Base-by-base conservation (phyloP, 2,329 filamentous ascomycete genomes). In the Thelonectria olida region DNA sequence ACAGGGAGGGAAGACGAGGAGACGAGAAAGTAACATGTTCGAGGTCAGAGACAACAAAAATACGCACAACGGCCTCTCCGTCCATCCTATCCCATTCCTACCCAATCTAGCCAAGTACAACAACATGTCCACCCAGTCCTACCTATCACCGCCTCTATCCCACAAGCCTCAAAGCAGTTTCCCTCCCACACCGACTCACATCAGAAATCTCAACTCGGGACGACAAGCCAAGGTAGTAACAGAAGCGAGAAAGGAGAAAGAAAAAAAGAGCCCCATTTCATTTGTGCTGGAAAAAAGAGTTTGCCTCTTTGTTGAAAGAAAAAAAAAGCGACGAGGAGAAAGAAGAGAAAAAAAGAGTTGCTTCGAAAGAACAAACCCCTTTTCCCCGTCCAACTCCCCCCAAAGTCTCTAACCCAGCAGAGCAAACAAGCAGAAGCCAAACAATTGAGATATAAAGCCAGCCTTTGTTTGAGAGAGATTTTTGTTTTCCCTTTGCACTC, bases 401-500 rank as follows among this genome's bases (percentile, higher is more conserved):
- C 28, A 41, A 36, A 15, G 34, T 48, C 47, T 34, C 44, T 55
- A 55, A 58, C 59, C 56, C 63, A 70, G 61, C 58, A 68, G 59
- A 69, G 64, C n/a, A n/a, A n/a, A n/a, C n/a, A n/a, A n/a, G n/a
- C n/a, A n/a, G n/a, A n/a, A n/a, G n/a, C n/a, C n/a, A n/a, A n/a
- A n/a, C 57, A 63, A 70, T 66, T 53, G 58, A 63, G 28, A 65
- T 62, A 70, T 64, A 31, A 60, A 67, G 60, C 61, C 65, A 69
- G 60, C 62, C 57, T 62, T 51, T 67, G 55, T 62, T 58, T 59
- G 64, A 64, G 64, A 64, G 58, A 64, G 54, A 64, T 62, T 57
- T 56, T 57, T 66, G 55, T 58, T 51, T 61, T 67, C 58, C 66
- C 61, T 60, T 64, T 72, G 61, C 64, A 68, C 67, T 72, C 70